Conservation (phyloP, 2,329 filamentous ascomycete species). For the Huntiella omanensis region DNA sequence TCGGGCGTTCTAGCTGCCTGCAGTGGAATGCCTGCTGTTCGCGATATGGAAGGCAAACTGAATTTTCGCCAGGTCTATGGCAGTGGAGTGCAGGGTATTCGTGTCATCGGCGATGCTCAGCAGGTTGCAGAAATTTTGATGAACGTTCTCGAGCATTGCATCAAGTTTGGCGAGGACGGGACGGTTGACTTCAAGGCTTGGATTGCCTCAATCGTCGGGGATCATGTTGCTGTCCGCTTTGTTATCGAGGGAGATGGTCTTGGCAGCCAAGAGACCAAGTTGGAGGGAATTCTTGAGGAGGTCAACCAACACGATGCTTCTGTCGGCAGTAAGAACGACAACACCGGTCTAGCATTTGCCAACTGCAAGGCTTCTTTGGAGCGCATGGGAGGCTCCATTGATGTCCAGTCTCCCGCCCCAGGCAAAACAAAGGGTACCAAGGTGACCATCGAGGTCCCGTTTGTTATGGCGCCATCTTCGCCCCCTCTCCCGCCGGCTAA, state of each 20-base stretch:
- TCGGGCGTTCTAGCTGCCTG: slow-evolving; percentile 60
- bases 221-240: slow-evolving; percentile 50
- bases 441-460: slow-evolving; percentile 60
- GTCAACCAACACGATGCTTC: slow-evolving; percentile 70
- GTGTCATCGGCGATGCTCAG: slow-evolving; percentile 74
- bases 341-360: slow-evolving; percentile 58
- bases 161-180: slow-evolving; percentile 55
- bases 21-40: slow-evolving; percentile 72
- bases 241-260: slow-evolving; percentile 62
- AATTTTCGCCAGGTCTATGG: slow-evolving; percentile 49
- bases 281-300: slow-evolving; percentile 54
- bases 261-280: slow-evolving; percentile 61
- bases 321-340: slow-evolving; percentile 59
- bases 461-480: slow-evolving; percentile 18
- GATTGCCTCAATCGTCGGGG: slow-evolving; percentile 43
- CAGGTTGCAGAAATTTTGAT: slow-evolving; percentile 68
- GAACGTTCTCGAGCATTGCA: slow-evolving; percentile 54
- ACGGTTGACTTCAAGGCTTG: slow-evolving; percentile 46
- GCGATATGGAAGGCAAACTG: slow-evolving; percentile 61
- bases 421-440: slow-evolving; percentile 45
- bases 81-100: slow-evolving; percentile 35
- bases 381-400: slow-evolving; percentile 61
- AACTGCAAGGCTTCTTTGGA: slow-evolving; percentile 69
- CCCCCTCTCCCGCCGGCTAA: too few relatives aligned
- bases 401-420: slow-evolving; percentile 37